Evolutionary conservation across 805 yeast species (phyloP), one percentile per base, ranked within the genome.

Genomic region (Saccharomyces cerevisiae): DNA sequence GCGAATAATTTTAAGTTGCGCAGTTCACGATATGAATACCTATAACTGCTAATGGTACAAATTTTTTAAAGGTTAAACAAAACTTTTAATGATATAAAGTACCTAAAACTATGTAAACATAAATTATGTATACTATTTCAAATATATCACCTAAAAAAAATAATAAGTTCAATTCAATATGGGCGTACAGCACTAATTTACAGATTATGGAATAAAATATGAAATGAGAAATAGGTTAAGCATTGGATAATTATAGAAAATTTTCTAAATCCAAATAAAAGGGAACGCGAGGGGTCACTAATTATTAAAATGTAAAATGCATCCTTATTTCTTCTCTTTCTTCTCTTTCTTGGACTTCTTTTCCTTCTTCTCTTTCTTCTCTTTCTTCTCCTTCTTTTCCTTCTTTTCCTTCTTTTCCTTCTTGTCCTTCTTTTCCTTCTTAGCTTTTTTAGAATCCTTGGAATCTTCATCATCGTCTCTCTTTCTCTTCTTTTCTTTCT

Each of bases 301-400:
- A 49, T 9, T 36, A 47, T 31, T 31, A 26, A 41, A 41, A 46
- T 28, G n/a, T 46, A 36, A 36, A 36, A 17, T 36, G 24, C 43
- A 36, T 36, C 43, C 43, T 36, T 17, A 36, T 27, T 50, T 49
- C 30, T 52, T 51, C n/a, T 51, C 54, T 43, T 54, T 54, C 56
- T 56, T 56, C 17, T 50, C 46, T 43, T 55, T 51, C 52, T 57
- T 57, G n/a, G n/a, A n/a, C n/a, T 22, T 57, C 56, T 46, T 56
- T 58, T 55, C 60, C 68, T 59, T 63, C 61, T 63, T 69, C 52
- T 69, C 68, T 56, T 70, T 66, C 61, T 70, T 65, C 13, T 64
- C 65, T 56, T 70, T 67, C 61, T 73, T 69, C 14, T 66, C 70
- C 53, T 72, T 70, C 63, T 70, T 72, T 2, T 62, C 64, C 53